Evolutionary conservation across 163 green algal species (phyloP).

Genomic region (Trebouxia gelatinosa): DNA sequence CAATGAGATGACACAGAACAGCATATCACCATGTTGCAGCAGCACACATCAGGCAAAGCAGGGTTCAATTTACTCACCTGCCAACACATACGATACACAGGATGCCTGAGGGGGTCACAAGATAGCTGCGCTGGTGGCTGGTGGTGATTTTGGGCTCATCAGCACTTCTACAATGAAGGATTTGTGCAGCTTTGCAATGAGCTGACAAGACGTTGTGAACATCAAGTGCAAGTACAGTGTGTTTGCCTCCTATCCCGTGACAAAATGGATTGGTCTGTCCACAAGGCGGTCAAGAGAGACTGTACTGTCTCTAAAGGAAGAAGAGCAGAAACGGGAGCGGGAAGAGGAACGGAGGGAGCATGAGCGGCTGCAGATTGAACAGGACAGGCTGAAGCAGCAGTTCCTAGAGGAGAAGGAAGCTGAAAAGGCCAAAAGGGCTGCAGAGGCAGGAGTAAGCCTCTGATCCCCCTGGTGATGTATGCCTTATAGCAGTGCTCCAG

Average conservation of each 20-base stretch:
- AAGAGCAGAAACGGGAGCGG: constrained; percentile 3
- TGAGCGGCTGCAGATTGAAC: constrained; percentile 3
- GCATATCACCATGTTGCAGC: background rate
- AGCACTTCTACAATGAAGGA: too few relatives aligned
- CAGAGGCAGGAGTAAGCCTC: background rate
- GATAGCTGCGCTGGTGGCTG: too few relatives aligned
- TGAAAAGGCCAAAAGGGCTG: constrained; percentile 12
- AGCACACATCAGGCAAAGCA: background rate
- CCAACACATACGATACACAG: too few relatives aligned
- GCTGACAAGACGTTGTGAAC: background rate
- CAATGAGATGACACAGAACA: background rate
- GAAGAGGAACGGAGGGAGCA: constrained; percentile 18
- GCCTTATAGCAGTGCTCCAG: background rate
- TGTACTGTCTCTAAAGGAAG: background rate
- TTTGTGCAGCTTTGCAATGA: background rate
- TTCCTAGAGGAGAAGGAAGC: constrained; percentile 22
- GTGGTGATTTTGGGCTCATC: too few relatives aligned
- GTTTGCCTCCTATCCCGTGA: background rate
- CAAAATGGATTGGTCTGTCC: background rate
- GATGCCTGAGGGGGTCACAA: too few relatives aligned
- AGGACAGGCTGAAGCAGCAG: constrained; percentile 23
- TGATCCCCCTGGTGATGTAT: background rate
- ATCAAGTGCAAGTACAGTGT: background rate
- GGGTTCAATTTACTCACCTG: too few relatives aligned
- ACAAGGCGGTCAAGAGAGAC: background rate